Evolutionary conservation across 306 rosid genomes (phyloP), one percentile per base, ranked within the genome.

Genomic region (Cucumis melo): DNA sequence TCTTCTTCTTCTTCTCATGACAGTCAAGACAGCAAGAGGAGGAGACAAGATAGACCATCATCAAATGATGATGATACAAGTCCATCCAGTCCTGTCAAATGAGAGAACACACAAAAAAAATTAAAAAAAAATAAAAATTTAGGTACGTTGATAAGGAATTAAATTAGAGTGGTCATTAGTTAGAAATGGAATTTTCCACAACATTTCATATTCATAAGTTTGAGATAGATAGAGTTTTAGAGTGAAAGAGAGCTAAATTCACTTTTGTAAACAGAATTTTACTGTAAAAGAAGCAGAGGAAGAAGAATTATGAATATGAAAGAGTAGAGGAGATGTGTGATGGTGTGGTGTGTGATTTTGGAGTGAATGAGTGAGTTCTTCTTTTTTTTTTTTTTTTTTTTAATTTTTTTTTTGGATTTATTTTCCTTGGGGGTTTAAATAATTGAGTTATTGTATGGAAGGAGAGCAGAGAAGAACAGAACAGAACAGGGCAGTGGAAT

Each of bases 11-110:
- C 55, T 65, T 54, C 80, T 24, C 76, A 59, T 46, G 17, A 21
- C 77, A 85, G 83, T 82, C 79, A 84, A 81, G 81, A 76, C 82
- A 58, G 77, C 48, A 66, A 85, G 83, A 84, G 86, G 83, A 68
- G 72, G 42, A 87, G 81, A 83, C 64, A 86, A 54, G 85, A 85
- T 46, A 78, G 73, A 66, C 54, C 62, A 51, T 55, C 88, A 78
- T 81, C 81, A 56, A 73, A 78, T 65, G 80, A 70, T 41, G 74
- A 67, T 67, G 54, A 67, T 67, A 13, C 54, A 67, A 67, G 6
- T 39, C 10, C 72, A 41, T 59, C 38, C 65, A 24, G 38, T 59
- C 38, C 65, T 59, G 65, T 59, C 65, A 27, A 59, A 23, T 42
- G 57, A 42, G 7, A 79, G 67, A 53, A 8, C 17, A 16, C 29